Base-by-base conservation (phyloP, 441 rosid genomes). In the Euphorbia schlechtendalii region DNA sequence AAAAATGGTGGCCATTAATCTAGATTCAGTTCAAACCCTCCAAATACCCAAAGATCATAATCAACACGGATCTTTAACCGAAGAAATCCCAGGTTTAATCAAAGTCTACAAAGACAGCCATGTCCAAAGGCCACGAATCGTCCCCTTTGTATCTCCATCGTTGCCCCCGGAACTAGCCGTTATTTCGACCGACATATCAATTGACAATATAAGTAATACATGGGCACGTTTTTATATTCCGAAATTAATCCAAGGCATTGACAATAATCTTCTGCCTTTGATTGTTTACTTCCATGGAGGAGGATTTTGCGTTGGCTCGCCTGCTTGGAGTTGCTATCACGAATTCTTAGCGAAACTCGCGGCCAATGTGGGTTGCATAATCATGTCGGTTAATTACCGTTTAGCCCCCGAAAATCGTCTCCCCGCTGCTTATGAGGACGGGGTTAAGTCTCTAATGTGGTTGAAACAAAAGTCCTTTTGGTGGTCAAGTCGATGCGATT, bases 231-330 rank as follows among this genome's bases (percentile, higher is more conserved):
- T 88, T 41, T 90, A 88, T 55, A 79, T 76, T 48, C 96, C 93
- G 2, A 62, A 25, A 11, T 3, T 25, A 11, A 3, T 18, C 41
- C 61, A 80, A 43, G 46, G 70, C 25, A 20, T n/a, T n/a, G n/a
- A n/a, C n/a, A n/a, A 43, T 8, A 14, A 25, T 15, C 78, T 74
- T 64, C 73, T 83, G 2, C 91, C 88, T 72, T 59, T 86, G 53
- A 56, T 88, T 15, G 81, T 88, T 17, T 90, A 90, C 72, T 88
- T 90, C 80, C 96, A 90, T 41, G 96, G 96, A 34, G 97, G 97
- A 46, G 97, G 96, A 6, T 90, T 90, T 46, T 90, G 93, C 27
- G 76, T 86, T 1, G 96, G 97, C 56, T 86, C 96, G 1, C 81
- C 90, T 48, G 83, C 93, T 53, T 86, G 97, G 97, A 79, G 69